Evolutionary conservation across 1,139 yeast genomes (phyloP), one percentile per base, ranked within the genome.

Genomic region (Yamadazyma blattariae): DNA sequence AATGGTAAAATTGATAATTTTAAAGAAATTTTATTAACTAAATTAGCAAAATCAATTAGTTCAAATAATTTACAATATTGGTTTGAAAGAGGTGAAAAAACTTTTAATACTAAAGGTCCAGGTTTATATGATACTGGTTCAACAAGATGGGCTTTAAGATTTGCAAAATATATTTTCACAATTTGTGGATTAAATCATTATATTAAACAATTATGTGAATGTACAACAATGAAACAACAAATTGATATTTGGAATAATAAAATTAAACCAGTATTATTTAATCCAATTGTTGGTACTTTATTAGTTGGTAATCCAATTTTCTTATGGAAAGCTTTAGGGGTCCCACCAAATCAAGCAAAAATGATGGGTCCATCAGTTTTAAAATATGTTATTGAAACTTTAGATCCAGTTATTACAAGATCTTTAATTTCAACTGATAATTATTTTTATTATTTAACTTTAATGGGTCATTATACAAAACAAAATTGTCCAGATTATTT

Each of bases 241-340:
- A 60, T 59, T 39, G 56, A 59, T 37, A 71, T 85, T 38, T 85
- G 94, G 92, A 64, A 76, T 37, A 54, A 61, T 1, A 67, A 70
- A 35, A 69, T 85, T 39, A 77, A 80, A 43, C 92, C 92, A 4
- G 76, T 82, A 4, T 65, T 85, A 35, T 77, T 83, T 60, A 82
- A 82, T 52, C 86, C 87, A 13, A 48, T 82, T 31, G 81, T 84
- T 35, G 81, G 84, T 19, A 75, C 77, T 27, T 55, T 83, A 29
- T 64, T 85, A 40, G 75, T 85, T 32, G 90, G 90, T n/a, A 85
- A 84, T 58, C 90, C 92, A 10, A 59, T 84, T 22, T 85, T 85
- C 56, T 67, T 85, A 44, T 85, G 95, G 95, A 83, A 82, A 55
- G 95, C 95, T 0, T 70, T 85, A 30, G 95, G 95, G 12, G 95